phyloP scores from a whole-genome alignment of 2,329 filamentous ascomycete genomes.

The Aspergillus sp. region DNA sequence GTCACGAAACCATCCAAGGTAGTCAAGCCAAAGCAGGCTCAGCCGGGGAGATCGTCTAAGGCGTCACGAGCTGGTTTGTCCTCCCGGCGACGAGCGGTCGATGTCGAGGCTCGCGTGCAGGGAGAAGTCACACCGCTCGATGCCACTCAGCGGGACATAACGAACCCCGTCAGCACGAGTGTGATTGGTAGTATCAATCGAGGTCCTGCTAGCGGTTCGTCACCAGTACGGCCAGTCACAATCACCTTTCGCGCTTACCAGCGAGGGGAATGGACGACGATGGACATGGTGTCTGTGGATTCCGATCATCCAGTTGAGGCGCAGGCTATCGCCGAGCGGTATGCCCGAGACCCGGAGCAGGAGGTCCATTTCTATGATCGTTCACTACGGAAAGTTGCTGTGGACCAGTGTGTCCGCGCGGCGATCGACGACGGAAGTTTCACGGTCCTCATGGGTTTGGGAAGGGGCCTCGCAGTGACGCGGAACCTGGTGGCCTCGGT shows the following conservation, averaged over 20 bases:
- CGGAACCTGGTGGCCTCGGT: slow-evolving; percentile 14
- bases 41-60: not conserved
- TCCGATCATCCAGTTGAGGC: slow-evolving; percentile 8
- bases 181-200: not conserved
- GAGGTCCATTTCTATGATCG: slow-evolving; percentile 18
- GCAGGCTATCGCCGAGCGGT: slow-evolving; percentile 15
- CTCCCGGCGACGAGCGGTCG: not conserved
- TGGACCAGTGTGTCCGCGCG: slow-evolving; percentile 18
- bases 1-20: not conserved
- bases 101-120: not conserved
- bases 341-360: slow-evolving; percentile 12
- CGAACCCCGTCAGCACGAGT: not conserved
- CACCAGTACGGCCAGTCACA: not conserved
- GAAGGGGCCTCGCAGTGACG: slow-evolving; percentile 15
- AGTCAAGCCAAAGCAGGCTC: not conserved
- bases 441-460: slow-evolving; percentile 18
- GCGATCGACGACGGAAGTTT: slow-evolving; percentile 19
- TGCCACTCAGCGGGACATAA: not conserved
- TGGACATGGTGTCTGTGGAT: not conserved
- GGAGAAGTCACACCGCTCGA: too few species aligned
- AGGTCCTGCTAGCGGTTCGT: not conserved
- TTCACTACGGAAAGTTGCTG: slow-evolving; percentile 16
- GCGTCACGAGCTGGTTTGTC: not conserved
- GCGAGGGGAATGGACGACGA: not conserved
- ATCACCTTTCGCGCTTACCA: slow-evolving; percentile 4